A percentile compares a stretch with the other conserved stretches of the same genome.
phyloP scores from a whole-genome alignment of 306 rosid species.

The Gynostemma pentaphyllum region DNA sequence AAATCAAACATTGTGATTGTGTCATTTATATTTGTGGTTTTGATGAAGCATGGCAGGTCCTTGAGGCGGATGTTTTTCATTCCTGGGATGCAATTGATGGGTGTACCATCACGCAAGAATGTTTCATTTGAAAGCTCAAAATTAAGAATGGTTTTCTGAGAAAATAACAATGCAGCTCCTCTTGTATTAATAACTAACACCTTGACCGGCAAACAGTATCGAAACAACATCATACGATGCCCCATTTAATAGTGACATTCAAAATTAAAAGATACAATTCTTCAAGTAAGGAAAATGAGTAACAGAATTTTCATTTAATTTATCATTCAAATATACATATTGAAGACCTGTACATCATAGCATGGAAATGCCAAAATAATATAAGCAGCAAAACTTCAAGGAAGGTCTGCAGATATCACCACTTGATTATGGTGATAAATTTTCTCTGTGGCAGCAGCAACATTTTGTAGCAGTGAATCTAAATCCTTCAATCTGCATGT shows the following conservation, averaged over 20 bases:
- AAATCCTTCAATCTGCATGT: constrained; percentile 67
- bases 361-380: constrained; percentile 1
- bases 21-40: constrained; percentile 16
- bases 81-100: constrained; percentile 31
- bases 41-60: constrained; percentile 33
- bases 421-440: neutral
- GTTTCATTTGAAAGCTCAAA: constrained; percentile 24
- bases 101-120: constrained; percentile 17
- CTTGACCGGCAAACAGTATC: neutral
- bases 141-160: too few relatives aligned
- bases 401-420: neutral
- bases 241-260: neutral
- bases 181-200: neutral
- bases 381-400: neutral
- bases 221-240: neutral
- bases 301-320: neutral
- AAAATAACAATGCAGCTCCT: constrained; percentile 2
- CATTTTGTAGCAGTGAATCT: constrained; percentile 47
- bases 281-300: neutral
- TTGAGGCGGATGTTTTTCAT: constrained; percentile 26
- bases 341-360: neutral
- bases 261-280: neutral
- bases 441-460: constrained; percentile 44
- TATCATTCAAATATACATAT: constrained; percentile 5
- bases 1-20: constrained; percentile 34